Evolutionary conservation across 768 basidiomycete genomes (phyloP).

Genomic region (Suillus alpinus): DNA sequence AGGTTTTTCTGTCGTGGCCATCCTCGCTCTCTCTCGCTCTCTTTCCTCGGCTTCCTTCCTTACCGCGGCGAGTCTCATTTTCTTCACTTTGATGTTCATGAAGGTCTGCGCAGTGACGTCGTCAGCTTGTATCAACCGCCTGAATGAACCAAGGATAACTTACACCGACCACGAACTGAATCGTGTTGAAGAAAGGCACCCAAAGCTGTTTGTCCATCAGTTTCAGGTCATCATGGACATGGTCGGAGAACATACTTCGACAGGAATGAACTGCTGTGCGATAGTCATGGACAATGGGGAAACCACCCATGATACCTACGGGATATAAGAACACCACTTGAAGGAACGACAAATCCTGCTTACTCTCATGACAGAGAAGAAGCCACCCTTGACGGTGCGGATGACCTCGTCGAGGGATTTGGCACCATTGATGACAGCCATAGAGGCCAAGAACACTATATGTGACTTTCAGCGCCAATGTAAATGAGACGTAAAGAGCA

Average conservation of each 20-base stretch:
- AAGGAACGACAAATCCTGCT: constrained; percentile 14
- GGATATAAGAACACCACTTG: not conserved
- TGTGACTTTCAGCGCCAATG: not conserved
- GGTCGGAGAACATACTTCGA: constrained; percentile 49
- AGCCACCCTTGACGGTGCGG: constrained; percentile 68
- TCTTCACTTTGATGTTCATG: constrained; percentile 74
- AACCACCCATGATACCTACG: constrained; percentile 75
- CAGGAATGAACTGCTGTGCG: constrained; percentile 78
- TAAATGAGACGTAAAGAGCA: constrained; percentile 3
- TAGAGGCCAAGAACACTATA: constrained; percentile 69
- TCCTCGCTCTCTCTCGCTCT: constrained; percentile 27
- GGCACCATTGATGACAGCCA: constrained; percentile 84
- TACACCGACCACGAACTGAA: constrained; percentile 77
- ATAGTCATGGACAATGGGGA: constrained; percentile 71
- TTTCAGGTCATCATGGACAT: not conserved
- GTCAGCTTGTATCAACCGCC: not conserved
- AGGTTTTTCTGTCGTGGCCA: constrained; percentile 9
- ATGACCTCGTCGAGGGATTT: constrained; percentile 59
- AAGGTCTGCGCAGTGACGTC: constrained; percentile 46
- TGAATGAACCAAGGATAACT: constrained; percentile 22
- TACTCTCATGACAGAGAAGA: constrained; percentile 72
- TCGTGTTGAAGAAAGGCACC: constrained; percentile 83
- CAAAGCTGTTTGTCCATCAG: constrained; percentile 52
- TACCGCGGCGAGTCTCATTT: constrained; percentile 49
- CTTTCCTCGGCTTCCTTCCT: constrained; percentile 47